Base-by-base conservation (phyloP, 257 asterid species). In the Gentiana dahurica region DNA sequence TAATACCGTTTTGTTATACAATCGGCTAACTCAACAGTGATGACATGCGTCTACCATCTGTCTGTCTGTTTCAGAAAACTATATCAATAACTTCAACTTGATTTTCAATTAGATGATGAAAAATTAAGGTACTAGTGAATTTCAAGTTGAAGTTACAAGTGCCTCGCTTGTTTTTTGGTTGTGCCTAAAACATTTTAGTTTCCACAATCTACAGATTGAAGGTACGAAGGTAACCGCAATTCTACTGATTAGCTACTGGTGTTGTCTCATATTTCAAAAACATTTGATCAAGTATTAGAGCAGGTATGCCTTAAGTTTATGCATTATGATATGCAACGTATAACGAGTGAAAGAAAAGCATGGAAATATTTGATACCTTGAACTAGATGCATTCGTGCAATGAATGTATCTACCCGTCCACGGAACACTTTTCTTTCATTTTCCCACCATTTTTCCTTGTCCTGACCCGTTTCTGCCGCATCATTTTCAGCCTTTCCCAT, bases 311-410 rank as follows among this genome's bases (percentile, higher is more conserved):
- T 54, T 6, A 55, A 49, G 11, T 41, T 8, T 2, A 38, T 11
- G 12, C 46, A 44, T 49, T 15, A 53, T 37, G 41, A 59, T 38
- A 34, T 32, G 8, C n/a, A 12, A 12, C 36, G 44, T 51, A 51
- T 41, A 34, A 50, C 51, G 39, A 15, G 12, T 43, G 59, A 53
- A 44, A n/a, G 43, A 44, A 48, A 45, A 49, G 2, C 15, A 35
- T 59, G 46, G 52, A 43, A 61, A 49, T 38, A 52, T 37, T 38
- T 56, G 34, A 63, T 80, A 91, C 98, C 98, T 88, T 91, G 98
- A 66, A 91, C 88, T 24, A 76, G 93, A 77, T 86, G 97, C 98
- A 91, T 85, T 55, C 93, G 80, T 55, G 95, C 88, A 54, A 91
- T 86, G 73, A 91, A 91, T 38, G 95, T 79, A 73, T 81, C 88